Conservation (phyloP, 1,284 basidiomycete species). For the Moesziomyces sp. region DNA sequence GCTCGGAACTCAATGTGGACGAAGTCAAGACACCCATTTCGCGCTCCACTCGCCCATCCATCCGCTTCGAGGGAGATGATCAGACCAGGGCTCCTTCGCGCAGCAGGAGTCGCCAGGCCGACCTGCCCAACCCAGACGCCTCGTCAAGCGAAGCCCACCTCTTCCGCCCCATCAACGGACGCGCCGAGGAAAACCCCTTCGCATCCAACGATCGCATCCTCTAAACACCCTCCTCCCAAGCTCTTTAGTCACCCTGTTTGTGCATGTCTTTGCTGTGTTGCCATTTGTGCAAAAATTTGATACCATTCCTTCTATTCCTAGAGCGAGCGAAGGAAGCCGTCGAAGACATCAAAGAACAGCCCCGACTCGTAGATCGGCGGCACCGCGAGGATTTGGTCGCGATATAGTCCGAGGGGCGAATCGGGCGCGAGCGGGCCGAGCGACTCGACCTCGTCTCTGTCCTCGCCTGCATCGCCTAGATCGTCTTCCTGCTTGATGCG, state of each 20-base stretch:
- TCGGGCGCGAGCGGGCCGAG: conserved; percentile 15
- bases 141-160: conserved; percentile 23
- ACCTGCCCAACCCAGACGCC: conserved; percentile 18
- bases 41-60: not conserved
- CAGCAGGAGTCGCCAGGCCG: conserved; percentile 2
- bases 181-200: conserved; percentile 1
- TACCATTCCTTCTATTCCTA: no score
- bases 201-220: no score
- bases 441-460: conserved; percentile 21
- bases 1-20: conserved; percentile 3
- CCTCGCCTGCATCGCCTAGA: conserved; percentile 1
- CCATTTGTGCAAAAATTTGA: no score
- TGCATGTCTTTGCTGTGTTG: no score
- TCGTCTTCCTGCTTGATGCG: conserved; percentile 36
- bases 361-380: conserved; percentile 6
- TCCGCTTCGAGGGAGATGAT: conserved; percentile 11
- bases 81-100: not conserved
- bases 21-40: conserved; percentile 1
- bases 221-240: no score
- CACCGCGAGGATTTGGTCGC: conserved; percentile 16
- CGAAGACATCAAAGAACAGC: conserved; percentile 32
- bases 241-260: no score
- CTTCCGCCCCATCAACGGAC: conserved; percentile 12
- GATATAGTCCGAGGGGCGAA: conserved; percentile 16
- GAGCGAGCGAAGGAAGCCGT: conserved; percentile 6